Conservation (phyloP, 192 early-diverging fungal species). For the Mortierella antarctica region DNA sequence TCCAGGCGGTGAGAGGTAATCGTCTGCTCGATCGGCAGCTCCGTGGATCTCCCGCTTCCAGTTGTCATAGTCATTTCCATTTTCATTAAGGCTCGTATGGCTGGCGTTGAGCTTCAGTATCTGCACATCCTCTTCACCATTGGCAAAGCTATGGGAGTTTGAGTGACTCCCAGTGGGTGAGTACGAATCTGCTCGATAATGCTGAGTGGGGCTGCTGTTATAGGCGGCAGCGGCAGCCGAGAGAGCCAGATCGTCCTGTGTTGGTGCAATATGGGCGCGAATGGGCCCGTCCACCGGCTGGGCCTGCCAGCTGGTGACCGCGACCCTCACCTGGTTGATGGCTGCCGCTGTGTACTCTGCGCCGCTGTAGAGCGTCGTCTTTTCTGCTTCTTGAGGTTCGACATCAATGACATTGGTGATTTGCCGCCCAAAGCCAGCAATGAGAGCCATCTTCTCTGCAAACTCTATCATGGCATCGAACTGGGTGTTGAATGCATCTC, state of each 20-base stretch:
- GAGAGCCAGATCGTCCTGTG: conserved; percentile 38
- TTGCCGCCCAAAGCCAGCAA: conserved; percentile 55
- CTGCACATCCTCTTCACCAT: conserved; percentile 20
- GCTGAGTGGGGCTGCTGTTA: conserved; percentile 20
- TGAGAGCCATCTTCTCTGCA: conserved; percentile 55
- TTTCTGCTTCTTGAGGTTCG: conserved; percentile 29
- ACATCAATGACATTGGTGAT: conserved; percentile 50
- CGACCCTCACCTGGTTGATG: conserved; percentile 47
- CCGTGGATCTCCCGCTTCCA: conserved; percentile 33
- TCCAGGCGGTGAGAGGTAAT: conserved; percentile 14
- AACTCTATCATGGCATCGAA: conserved; percentile 56
- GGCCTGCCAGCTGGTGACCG: conserved; percentile 47
- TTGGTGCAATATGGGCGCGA: conserved; percentile 29
- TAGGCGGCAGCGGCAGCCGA: conserved; percentile 24
- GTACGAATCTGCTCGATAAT: conserved; percentile 4
- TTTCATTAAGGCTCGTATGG: conserved; percentile 15
- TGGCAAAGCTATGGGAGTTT: neutral
- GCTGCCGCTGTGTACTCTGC: conserved; percentile 49
- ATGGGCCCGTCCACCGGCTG: conserved; percentile 27
- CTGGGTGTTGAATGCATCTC: conserved; percentile 45
- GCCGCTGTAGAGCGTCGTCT: conserved; percentile 33
- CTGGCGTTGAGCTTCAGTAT: conserved; percentile 16
- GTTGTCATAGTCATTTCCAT: conserved; percentile 18
- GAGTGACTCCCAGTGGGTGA: conserved; percentile 1
- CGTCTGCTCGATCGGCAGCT: conserved; percentile 4